A percentile compares a stretch with the other conserved stretches of the same genome.
Evolutionary conservation across 306 rosid genomes (phyloP).

Genomic region (Cicer chorassanicum): DNA sequence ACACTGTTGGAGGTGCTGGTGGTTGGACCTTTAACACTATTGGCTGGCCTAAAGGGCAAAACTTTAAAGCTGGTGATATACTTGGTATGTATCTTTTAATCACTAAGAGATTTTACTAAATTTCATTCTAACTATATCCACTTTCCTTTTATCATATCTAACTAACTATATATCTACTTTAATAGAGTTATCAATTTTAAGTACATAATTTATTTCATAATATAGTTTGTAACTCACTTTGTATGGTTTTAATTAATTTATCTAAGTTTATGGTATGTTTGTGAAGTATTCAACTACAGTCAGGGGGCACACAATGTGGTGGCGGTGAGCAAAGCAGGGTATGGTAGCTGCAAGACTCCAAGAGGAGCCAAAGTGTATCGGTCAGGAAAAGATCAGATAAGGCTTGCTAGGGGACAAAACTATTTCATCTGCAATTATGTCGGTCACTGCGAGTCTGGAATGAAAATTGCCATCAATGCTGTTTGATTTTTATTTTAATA

Average conservation of each 20-base stretch:
- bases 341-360: conserved; percentile 54
- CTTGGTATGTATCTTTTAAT: conserved; percentile 54
- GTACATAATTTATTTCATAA: too few species aligned
- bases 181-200: too few species aligned
- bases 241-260: too few species aligned
- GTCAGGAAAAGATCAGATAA: conserved; percentile 65
- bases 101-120: background rate
- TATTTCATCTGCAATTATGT: conserved; percentile 65
- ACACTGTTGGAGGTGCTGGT: conserved; percentile 56
- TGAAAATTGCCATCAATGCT: conserved; percentile 71
- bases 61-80: conserved; percentile 74
- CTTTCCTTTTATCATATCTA: too few species aligned
- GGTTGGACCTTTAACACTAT: conserved; percentile 71
- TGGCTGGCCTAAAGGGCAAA: conserved; percentile 65
- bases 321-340: conserved; percentile 54
- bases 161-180: too few species aligned
- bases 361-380: conserved; percentile 48
- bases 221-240: too few species aligned
- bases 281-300: conserved; percentile 62
- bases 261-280: background rate
- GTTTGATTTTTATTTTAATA: conserved; percentile 10
- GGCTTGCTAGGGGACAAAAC: conserved; percentile 60
- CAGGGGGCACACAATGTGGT: conserved; percentile 61
- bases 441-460: conserved; percentile 67
- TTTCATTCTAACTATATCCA: too few species aligned